Percentiles rank a stretch among this genome's conserved stretches.
Conservation (phyloP, 2,329 filamentous ascomycete genomes). For the Calonectria crousiana region DNA sequence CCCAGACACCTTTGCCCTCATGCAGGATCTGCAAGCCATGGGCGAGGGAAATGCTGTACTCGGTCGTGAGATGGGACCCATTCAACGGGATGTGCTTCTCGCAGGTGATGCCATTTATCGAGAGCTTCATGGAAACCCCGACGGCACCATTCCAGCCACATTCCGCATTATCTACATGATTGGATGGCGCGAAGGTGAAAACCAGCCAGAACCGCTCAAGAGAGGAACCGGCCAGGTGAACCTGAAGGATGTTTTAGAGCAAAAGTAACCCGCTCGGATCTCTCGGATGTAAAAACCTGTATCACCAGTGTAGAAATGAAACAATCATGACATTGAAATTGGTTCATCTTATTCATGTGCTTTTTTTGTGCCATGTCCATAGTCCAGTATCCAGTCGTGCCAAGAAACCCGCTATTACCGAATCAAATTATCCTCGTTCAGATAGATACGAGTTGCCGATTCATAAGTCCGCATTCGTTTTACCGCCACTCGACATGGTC, state of each 20-base stretch:
- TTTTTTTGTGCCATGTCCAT: too few relatives aligned
- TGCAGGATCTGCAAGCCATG: slow-evolving; percentile 96
- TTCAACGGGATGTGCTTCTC: slow-evolving; percentile 85
- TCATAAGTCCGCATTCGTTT: neutral
- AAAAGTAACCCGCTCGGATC: slow-evolving; percentile 48
- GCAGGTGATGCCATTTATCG: slow-evolving; percentile 91
- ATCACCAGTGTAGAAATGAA: slow-evolving; percentile 15
- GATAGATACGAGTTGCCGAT: neutral
- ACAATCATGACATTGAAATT: neutral
- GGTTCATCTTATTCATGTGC: neutral
- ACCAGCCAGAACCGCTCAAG: slow-evolving; percentile 82
- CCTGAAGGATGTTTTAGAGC: slow-evolving; percentile 82
- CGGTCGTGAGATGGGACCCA: slow-evolving; percentile 82
- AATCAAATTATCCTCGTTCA: too few relatives aligned
- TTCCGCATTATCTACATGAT: slow-evolving; percentile 99
- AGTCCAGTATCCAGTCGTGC: too few relatives aligned
- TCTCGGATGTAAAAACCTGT: slow-evolving; percentile 25
- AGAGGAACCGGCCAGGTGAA: slow-evolving; percentile 89
- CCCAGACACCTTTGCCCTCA: slow-evolving; percentile 88
- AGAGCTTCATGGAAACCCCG: slow-evolving; percentile 85
- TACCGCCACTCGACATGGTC: too few relatives aligned
- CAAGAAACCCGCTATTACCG: neutral
- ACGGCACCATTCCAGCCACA: slow-evolving; percentile 85
- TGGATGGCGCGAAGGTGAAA: slow-evolving; percentile 89
- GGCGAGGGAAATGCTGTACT: slow-evolving; percentile 92